Base-by-base conservation (phyloP, 495 filamentous ascomycete species). In the Trichoderma erinaceum region DNA sequence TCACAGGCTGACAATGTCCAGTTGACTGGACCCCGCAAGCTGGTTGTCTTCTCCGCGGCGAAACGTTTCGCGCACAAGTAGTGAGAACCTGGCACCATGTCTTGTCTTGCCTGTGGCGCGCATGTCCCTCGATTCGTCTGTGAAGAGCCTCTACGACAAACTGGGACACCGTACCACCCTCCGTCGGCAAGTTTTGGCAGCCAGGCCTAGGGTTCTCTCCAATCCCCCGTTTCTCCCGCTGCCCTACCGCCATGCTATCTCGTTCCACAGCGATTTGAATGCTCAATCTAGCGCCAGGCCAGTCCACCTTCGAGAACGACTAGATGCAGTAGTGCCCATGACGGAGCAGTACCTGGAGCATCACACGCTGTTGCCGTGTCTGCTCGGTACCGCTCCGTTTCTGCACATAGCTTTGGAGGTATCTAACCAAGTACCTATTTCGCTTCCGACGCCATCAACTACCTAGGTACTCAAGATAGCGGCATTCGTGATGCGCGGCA, bases 221-320 rank as follows among this genome's bases (percentile, higher is more conserved):
- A 61, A 32, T 29, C 56, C 56, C 56, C 56, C 50, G 56, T 61
- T 61, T 32, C 56, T 61, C 56, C 56, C 56, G 56, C 27, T 61
- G 56, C 25, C 56, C 56, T 61, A 32, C 56, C 25, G 56, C 25
- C 56, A 61, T 61, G 56, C 25, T 16, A 61, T 61, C 48, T 52
- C 56, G 56, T 61, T 61, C 56, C 56, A 32, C 27, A 61, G 56
- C 56, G 56, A 32, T 61, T 32, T 61, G 23, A 61, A 61, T 16
- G 56, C 56, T 61, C 56, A 61, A 61, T 61, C 56, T 61, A 61
- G 56, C 56, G 56, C 56, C 23, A 61, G 56, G 23, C 56, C 25
- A 16, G 27, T 32, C 56, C 56, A 32, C 56, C 27, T 61, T 32
- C 11, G 56, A 29, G 56, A 29, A 23, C 56, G 27, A 32, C 56